These are phyloP conservation scores for Cryptosporidium ryanae DNA, from an alignment of 169 alveolate species.

Conservation along the genomic window DNA sequence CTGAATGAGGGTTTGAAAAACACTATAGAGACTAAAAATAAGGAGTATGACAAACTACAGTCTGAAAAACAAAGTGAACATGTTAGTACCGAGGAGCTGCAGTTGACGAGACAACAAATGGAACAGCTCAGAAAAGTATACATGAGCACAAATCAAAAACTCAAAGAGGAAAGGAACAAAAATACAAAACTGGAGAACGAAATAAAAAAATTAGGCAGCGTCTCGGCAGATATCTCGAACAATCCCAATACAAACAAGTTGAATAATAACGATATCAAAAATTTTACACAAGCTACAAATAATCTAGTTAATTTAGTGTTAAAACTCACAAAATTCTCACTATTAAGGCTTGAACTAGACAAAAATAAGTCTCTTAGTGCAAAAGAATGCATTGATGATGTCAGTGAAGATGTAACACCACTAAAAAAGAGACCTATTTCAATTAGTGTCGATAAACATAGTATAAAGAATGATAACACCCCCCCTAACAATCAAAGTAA, in stretches of 20 bases:
- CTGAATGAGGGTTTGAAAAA: conserved; percentile 13
- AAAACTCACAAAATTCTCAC: conserved; percentile 50
- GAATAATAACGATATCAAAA: conserved; percentile 26
- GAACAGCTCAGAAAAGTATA: conserved; percentile 70
- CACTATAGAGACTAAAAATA: neutral
- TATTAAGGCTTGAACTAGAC: conserved; percentile 13
- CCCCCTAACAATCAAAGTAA: too few species aligned
- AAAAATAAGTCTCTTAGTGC: neutral
- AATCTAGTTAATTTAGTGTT: conserved; percentile 21
- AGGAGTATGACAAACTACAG: conserved; percentile 26
- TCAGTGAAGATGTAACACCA: neutral
- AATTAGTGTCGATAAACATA: neutral
- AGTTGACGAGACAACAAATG: conserved; percentile 61
- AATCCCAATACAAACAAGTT: conserved; percentile 22
- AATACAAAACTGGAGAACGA: conserved; percentile 55
- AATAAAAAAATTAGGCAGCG: conserved; percentile 2
- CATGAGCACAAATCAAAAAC: conserved; percentile 69
- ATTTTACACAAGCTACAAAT: conserved; percentile 47
- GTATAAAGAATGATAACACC: too few species aligned
- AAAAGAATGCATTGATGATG: neutral
- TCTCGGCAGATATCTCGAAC: neutral
- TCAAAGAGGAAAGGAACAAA: conserved; percentile 56
- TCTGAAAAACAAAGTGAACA: conserved; percentile 45
- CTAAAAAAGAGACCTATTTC: conserved; percentile 3
- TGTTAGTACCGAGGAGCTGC: conserved; percentile 44